phyloP scores from a whole-genome alignment of 2,329 filamentous ascomycete species.

The Epichloe uncinata region DNA sequence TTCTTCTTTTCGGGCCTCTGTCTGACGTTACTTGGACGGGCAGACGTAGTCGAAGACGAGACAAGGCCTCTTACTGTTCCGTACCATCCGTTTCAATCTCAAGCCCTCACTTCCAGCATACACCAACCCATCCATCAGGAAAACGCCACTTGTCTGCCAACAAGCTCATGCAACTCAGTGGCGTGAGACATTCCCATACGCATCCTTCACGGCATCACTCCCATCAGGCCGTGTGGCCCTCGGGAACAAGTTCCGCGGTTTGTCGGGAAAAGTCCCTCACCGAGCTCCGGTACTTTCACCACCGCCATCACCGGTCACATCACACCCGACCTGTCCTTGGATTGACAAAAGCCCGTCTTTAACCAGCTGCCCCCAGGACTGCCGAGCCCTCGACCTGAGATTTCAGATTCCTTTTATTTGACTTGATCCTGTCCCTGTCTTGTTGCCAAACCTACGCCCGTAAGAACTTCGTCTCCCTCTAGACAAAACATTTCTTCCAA shows the following conservation, averaged over 20 bases:
- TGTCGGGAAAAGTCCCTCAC: background rate
- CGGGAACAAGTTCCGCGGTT: background rate
- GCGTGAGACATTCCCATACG: background rate
- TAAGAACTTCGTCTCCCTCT: no score
- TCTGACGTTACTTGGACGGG: no score
- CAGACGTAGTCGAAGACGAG: no score
- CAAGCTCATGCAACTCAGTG: background rate
- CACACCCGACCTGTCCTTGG: no score
- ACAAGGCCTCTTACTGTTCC: no score
- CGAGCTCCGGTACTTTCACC: background rate
- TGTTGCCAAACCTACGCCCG: no score
- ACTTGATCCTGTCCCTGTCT: no score
- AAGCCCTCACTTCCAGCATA: background rate
- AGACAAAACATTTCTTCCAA: no score
- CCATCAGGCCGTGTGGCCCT: background rate
- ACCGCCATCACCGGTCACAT: background rate
- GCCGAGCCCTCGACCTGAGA: no score
- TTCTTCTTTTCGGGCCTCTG: background rate
- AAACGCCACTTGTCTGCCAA: background rate
- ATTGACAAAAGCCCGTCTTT: no score
- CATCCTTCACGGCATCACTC: background rate
- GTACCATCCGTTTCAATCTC: background rate
- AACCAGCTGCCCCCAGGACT: no score
- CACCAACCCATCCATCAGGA: background rate
- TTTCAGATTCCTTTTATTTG: no score